These are phyloP conservation scores for Colletotrichum cordylinicola DNA, from an alignment of 2,329 filamentous ascomycete genomes.

Conservation along the genomic window DNA sequence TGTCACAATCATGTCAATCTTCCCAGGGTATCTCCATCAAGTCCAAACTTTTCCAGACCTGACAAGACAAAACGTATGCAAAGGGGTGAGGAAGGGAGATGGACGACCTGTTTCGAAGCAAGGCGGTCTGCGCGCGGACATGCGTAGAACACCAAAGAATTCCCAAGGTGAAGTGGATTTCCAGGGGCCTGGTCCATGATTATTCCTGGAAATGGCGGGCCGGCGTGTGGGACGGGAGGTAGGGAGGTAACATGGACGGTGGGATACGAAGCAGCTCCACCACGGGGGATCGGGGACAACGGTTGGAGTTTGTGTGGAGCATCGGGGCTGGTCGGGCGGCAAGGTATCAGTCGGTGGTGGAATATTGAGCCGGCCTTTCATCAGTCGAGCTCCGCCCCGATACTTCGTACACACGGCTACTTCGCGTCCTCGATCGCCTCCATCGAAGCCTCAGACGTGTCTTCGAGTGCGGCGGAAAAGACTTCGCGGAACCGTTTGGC, in stretches of 20 bases:
- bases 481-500: conserved; percentile 46
- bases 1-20: neutral
- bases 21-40: neutral
- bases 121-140: neutral
- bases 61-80: neutral
- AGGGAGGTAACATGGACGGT: neutral
- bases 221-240: neutral
- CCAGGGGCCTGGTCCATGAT: neutral
- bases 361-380: neutral
- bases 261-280: neutral
- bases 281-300: neutral
- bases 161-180: neutral
- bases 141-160: neutral
- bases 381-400: neutral
- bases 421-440: neutral
- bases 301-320: neutral
- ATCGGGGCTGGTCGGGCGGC: neutral
- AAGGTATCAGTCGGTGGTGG: neutral
- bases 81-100: neutral
- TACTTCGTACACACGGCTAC: neutral
- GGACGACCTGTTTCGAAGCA: neutral
- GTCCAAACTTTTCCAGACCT: neutral
- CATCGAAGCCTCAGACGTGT: neutral
- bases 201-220: neutral
- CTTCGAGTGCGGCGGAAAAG: conserved; percentile 31